These are phyloP conservation scores for Myriosclerotinia curreyana DNA, from an alignment of 2,329 filamentous ascomycete genomes.

Conservation along the genomic window DNA sequence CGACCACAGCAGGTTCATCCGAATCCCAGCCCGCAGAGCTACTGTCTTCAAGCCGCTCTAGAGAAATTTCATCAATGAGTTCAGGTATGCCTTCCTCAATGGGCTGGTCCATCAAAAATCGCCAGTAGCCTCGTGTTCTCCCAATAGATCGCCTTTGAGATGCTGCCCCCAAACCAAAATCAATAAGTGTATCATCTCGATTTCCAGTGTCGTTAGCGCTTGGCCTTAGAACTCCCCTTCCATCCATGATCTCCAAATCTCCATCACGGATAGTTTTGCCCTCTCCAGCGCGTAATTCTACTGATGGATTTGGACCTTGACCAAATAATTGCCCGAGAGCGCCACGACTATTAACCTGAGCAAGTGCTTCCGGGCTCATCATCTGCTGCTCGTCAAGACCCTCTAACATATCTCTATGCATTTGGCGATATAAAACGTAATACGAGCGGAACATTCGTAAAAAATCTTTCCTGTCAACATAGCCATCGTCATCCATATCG, in stretches of 20 bases:
- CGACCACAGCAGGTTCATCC: neutral
- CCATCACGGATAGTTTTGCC: constrained; percentile 67
- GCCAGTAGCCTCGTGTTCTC: constrained; percentile 32
- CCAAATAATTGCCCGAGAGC: constrained; percentile 58
- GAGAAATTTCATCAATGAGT: constrained; percentile 25
- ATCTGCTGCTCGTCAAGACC: constrained; percentile 75
- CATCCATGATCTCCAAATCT: constrained; percentile 61
- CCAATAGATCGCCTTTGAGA: neutral
- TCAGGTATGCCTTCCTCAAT: constrained; percentile 29
- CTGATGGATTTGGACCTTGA: constrained; percentile 63
- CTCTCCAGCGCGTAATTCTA: constrained; percentile 54
- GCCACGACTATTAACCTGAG: constrained; percentile 69
- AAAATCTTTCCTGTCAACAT: constrained; percentile 80
- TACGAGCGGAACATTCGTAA: constrained; percentile 89
- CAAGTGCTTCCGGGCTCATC: constrained; percentile 70
- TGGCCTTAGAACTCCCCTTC: constrained; percentile 56
- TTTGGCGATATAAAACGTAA: constrained; percentile 84
- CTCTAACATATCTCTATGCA: constrained; percentile 79
- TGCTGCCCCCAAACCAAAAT: constrained; percentile 21
- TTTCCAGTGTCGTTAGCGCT: constrained; percentile 59
- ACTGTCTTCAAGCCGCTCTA: neutral
- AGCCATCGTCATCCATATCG: constrained; percentile 86
- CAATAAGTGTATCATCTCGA: constrained; percentile 57
- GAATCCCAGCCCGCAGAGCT: neutral
- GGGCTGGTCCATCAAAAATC: constrained; percentile 35